phyloP scores from a whole-genome alignment of 495 filamentous ascomycete genomes.

The Lepidopterella palustris region DNA sequence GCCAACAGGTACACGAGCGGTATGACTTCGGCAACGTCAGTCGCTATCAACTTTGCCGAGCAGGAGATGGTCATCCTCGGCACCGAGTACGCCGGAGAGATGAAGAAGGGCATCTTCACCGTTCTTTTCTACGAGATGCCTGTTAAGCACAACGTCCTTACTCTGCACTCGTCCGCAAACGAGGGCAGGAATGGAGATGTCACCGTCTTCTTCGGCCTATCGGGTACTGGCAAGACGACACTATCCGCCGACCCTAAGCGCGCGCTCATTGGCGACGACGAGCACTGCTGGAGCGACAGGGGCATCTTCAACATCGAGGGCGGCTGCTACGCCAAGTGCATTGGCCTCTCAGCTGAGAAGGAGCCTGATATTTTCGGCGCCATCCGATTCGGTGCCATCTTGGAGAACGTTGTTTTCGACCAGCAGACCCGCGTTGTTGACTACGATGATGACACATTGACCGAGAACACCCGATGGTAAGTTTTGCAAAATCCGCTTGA shows the following conservation, averaged over 20 bases:
- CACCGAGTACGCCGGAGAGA: conserved; percentile 96
- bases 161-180: conserved; percentile 91
- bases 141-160: conserved; percentile 97
- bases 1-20: conserved; percentile 97
- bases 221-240: conserved; percentile 97
- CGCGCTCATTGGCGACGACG: conserved; percentile 93
- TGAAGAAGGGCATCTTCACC: conserved; percentile 99
- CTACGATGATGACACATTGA: conserved; percentile 91
- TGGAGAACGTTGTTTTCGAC: conserved; percentile 98
- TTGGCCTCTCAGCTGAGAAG: conserved; percentile 96
- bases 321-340: conserved; percentile 98
- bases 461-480: conserved; percentile 90
- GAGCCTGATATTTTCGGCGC: conserved; percentile 95
- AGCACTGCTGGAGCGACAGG: conserved; percentile 97
- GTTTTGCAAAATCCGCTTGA: conserved; percentile 5
- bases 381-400: conserved; percentile 92
- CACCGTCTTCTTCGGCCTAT: conserved; percentile 98
- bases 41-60: conserved; percentile 81
- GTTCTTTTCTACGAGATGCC: conserved; percentile 99
- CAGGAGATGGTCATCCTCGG: conserved; percentile 98
- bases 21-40: conserved; percentile 91
- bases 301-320: conserved; percentile 99
- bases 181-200: conserved; percentile 84
- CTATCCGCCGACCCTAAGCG: conserved; percentile 95
- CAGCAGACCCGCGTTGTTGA: conserved; percentile 81